These are phyloP conservation scores for Rosa multiflora DNA, from an alignment of 306 rosid genomes.

Conservation along the genomic window DNA sequence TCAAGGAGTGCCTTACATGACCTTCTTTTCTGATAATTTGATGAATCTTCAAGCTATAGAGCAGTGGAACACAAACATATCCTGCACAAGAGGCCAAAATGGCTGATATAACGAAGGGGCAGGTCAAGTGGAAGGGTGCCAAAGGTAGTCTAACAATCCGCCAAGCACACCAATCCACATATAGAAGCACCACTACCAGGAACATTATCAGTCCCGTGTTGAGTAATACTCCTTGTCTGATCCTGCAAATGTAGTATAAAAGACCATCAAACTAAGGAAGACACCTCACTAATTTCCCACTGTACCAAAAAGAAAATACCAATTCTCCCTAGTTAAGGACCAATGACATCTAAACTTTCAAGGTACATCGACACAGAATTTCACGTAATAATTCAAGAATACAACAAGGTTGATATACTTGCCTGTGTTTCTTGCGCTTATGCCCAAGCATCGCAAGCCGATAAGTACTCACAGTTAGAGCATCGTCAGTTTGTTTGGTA, in stretches of 20 bases:
- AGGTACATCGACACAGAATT: not conserved
- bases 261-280: slow-evolving; percentile 27
- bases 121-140: slow-evolving; percentile 69
- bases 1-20: slow-evolving; percentile 46
- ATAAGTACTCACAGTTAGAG: slow-evolving; percentile 61
- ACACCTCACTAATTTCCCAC: not conserved
- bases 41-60: slow-evolving; percentile 51
- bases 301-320: not conserved
- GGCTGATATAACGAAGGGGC: slow-evolving; percentile 80
- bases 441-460: slow-evolving; percentile 66
- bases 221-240: slow-evolving; percentile 55
- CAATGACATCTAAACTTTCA: not conserved
- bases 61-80: slow-evolving; percentile 78
- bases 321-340: not conserved
- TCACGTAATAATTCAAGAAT: no score
- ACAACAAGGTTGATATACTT: slow-evolving; percentile 33
- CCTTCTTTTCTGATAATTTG: slow-evolving; percentile 61
- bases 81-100: slow-evolving; percentile 70
- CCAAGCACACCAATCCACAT: slow-evolving; percentile 95
- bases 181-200: slow-evolving; percentile 59
- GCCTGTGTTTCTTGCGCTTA: slow-evolving; percentile 61
- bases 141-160: slow-evolving; percentile 82
- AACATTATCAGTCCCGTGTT: slow-evolving; percentile 55
- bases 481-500: slow-evolving; percentile 49
- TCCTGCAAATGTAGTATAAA: slow-evolving; percentile 55